Evolutionary conservation across 768 basidiomycete genomes (phyloP).

Genomic region (Termitomyces sp.): DNA sequence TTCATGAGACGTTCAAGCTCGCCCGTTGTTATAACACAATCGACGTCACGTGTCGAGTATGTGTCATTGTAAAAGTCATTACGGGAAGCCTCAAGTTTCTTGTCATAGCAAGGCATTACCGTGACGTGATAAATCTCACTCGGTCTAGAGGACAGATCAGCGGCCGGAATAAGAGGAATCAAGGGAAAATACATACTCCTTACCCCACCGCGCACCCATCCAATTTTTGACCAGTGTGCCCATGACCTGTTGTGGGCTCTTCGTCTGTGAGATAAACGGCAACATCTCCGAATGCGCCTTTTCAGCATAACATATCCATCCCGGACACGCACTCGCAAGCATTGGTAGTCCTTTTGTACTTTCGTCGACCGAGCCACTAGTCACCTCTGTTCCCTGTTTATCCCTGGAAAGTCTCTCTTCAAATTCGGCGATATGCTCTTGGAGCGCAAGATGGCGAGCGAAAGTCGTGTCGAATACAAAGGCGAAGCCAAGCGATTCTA

Average conservation of each 20-base stretch:
- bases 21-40: conserved; percentile 96
- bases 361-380: conserved; percentile 2
- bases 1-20: conserved; percentile 83
- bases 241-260: conserved; percentile 94
- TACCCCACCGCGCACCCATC: conserved; percentile 63
- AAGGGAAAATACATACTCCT: conserved; percentile 47
- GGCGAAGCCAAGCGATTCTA: conserved; percentile 62
- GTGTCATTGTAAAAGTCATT: conserved; percentile 84
- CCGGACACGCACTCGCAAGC: conserved; percentile 94
- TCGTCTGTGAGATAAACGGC: conserved; percentile 81
- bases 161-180: neutral
- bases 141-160: conserved; percentile 44
- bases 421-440: conserved; percentile 81
- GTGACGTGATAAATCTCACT: conserved; percentile 91
- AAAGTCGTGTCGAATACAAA: conserved; percentile 94
- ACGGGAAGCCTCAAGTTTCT: conserved; percentile 96
- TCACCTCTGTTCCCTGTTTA: conserved; percentile 11
- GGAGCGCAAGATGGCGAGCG: conserved; percentile 78
- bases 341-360: conserved; percentile 57
- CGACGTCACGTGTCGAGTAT: conserved; percentile 86
- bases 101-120: conserved; percentile 99
- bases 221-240: conserved; percentile 90
- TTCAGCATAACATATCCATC: conserved; percentile 99
- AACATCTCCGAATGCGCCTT: conserved; percentile 94
- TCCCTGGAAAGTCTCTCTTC: conserved; percentile 47